Percentiles rank a stretch among this genome's conserved stretches.
phyloP scores from a whole-genome alignment of 2,329 filamentous ascomycete genomes.

The Ceratocystis variospora region DNA sequence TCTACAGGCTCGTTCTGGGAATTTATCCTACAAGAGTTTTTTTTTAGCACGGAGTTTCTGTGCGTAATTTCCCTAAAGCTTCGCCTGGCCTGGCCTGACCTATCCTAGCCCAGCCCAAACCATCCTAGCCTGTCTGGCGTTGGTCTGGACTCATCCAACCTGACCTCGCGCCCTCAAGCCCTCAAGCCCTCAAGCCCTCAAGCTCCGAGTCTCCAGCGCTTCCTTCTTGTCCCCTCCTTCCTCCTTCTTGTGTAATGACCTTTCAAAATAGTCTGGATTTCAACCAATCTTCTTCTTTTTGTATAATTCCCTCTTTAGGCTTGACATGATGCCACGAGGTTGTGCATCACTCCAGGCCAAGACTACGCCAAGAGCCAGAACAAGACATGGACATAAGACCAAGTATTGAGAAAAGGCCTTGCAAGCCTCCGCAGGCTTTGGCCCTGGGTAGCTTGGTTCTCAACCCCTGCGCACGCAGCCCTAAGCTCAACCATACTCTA shows the following conservation, averaged over 20 bases:
- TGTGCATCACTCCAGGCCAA: neutral
- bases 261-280: neutral
- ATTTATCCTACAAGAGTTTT: neutral
- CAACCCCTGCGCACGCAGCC: no score
- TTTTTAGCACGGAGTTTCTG: neutral
- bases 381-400: neutral
- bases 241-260: neutral
- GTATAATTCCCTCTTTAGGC: neutral
- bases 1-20: neutral
- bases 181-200: neutral
- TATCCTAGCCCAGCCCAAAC: neutral
- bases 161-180: neutral
- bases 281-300: neutral
- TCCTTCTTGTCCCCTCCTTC: neutral
- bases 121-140: no score
- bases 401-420: no score
- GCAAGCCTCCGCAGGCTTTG: no score
- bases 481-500: no score
- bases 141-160: neutral
- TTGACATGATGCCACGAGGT: neutral
- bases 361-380: neutral
- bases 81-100: neutral
- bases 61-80: neutral
- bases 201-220: neutral
- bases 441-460: no score